Conservation (phyloP, 163 green algal genomes). For the Coccomyxa subellipsoidea region DNA sequence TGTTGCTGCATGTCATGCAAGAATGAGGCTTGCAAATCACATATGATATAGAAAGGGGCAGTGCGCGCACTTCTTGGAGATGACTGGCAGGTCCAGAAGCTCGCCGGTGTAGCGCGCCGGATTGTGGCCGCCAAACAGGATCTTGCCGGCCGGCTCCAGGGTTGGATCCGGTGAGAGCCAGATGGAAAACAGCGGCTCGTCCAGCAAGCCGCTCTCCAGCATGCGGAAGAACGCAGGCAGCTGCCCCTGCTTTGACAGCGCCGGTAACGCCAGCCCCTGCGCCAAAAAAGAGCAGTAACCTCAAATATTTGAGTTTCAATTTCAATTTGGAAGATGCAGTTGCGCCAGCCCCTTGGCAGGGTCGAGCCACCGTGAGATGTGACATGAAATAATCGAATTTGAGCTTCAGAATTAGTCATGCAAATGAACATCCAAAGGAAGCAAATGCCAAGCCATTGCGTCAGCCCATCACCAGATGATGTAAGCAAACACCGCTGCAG, state of each 20-base stretch:
- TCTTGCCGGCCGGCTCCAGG: slow-evolving; percentile 1
- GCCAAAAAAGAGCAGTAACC: too few relatives aligned
- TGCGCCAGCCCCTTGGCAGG: too few relatives aligned
- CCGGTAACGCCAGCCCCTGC: slow-evolving; percentile 8
- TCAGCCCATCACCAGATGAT: too few relatives aligned
- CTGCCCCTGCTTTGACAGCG: slow-evolving; percentile 3
- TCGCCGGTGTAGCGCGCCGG: background rate
- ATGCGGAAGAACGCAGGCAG: slow-evolving; percentile 13
- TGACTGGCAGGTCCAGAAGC: background rate
- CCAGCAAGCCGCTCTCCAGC: slow-evolving; percentile 4
- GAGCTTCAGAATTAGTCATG: too few relatives aligned
- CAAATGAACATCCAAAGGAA: too few relatives aligned
- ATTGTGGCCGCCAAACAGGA: slow-evolving; percentile 7
- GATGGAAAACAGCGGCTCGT: slow-evolving; percentile 4
- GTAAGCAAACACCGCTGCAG: too few relatives aligned
- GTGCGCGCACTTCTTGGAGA: background rate
- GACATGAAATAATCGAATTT: too few relatives aligned
- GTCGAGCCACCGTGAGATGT: too few relatives aligned
- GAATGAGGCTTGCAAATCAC: background rate
- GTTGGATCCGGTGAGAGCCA: slow-evolving; percentile 4
- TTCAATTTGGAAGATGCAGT: too few relatives aligned
- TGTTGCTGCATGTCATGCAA: too few relatives aligned
- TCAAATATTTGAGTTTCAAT: too few relatives aligned
- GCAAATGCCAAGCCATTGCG: too few relatives aligned
- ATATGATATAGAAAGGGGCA: background rate